These are phyloP conservation scores for Zymoseptoria tritici DNA, from an alignment of 2,329 filamentous ascomycete species.

Conservation along the genomic window DNA sequence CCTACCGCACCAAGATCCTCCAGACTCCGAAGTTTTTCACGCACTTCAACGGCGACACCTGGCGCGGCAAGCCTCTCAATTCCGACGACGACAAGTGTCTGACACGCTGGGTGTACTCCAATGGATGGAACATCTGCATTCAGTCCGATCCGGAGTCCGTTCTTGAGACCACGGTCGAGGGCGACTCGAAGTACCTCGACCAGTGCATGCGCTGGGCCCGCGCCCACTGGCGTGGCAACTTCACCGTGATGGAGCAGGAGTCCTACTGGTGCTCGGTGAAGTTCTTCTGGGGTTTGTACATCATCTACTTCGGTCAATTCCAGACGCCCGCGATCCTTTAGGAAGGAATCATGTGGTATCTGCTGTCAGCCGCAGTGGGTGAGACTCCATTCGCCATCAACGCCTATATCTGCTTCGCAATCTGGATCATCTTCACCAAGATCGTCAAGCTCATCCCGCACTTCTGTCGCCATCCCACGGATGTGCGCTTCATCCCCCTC, in stretches of 20 bases:
- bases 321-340: conserved; percentile 51
- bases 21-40: conserved; percentile 36
- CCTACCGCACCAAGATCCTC: conserved; percentile 46
- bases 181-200: conserved; percentile 41
- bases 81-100: conserved; percentile 57
- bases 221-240: conserved; percentile 52
- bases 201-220: conserved; percentile 53
- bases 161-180: conserved; percentile 49
- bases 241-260: conserved; percentile 38
- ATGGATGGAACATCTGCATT: conserved; percentile 48
- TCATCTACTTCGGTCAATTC: conserved; percentile 49
- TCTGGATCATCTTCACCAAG: conserved; percentile 52
- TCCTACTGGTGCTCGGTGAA: conserved; percentile 25
- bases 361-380: conserved; percentile 24
- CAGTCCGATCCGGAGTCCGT: conserved; percentile 44
- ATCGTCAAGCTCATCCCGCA: conserved; percentile 50
- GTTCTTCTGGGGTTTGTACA: conserved; percentile 49
- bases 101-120: conserved; percentile 46
- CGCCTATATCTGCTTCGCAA: conserved; percentile 12
- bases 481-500: conserved; percentile 44
- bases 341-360: conserved; percentile 40
- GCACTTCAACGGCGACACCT: conserved; percentile 45
- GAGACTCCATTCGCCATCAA: background rate
- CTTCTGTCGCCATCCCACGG: conserved; percentile 44
- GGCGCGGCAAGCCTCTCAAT: conserved; percentile 44